These are phyloP conservation scores for Draba incana DNA, from an alignment of 345 rosid genomes.

Conservation along the genomic window DNA sequence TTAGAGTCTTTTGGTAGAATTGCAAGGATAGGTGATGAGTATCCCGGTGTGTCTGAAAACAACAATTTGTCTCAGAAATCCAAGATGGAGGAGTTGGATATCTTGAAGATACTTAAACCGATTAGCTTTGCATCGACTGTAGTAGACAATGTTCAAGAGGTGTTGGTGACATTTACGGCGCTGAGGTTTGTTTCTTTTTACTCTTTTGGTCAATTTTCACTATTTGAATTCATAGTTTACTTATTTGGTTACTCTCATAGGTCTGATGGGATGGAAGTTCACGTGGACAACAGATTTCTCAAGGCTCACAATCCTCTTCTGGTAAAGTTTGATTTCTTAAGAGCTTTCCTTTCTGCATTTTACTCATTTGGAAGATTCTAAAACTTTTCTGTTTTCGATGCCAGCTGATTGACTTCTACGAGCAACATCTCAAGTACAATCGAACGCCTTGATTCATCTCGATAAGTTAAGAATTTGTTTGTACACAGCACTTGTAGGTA, in stretches of 20 bases:
- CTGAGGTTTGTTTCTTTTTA: constrained; percentile 62
- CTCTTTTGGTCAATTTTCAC: neutral
- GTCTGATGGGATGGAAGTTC: constrained; percentile 88
- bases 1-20: constrained; percentile 51
- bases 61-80: constrained; percentile 45
- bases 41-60: constrained; percentile 43
- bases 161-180: constrained; percentile 70
- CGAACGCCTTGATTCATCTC: constrained; percentile 43
- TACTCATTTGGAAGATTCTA: constrained; percentile 21
- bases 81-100: constrained; percentile 49
- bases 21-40: constrained; percentile 50
- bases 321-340: constrained; percentile 50
- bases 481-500: constrained; percentile 44
- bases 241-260: constrained; percentile 43
- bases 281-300: constrained; percentile 82
- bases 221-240: constrained; percentile 1
- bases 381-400: constrained; percentile 1
- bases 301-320: constrained; percentile 84
- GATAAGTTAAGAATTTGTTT: constrained; percentile 30
- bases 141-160: constrained; percentile 65
- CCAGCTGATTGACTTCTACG: constrained; percentile 89
- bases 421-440: constrained; percentile 89
- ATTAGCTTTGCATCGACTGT: constrained; percentile 69
- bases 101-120: constrained; percentile 75
- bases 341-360: constrained; percentile 14